These are phyloP conservation scores for Malassezia furfur DNA, from an alignment of 1,284 basidiomycete species.

Conservation along the genomic window DNA sequence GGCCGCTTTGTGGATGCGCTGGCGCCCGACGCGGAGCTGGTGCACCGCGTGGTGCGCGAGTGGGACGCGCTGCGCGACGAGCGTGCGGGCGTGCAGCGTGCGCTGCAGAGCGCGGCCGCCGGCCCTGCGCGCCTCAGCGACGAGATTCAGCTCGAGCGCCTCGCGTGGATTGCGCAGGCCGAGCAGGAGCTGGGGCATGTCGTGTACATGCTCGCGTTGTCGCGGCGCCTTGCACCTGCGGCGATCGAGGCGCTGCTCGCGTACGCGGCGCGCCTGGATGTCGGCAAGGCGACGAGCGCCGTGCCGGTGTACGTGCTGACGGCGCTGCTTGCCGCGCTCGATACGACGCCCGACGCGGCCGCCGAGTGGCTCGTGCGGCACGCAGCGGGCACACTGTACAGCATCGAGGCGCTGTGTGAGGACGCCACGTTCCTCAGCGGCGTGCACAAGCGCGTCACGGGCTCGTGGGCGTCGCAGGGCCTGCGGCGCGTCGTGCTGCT, in stretches of 20 bases:
- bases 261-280: conserved; percentile 20
- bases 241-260: conserved; percentile 27
- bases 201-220: conserved; percentile 38
- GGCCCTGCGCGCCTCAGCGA: conserved; percentile 25
- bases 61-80: conserved; percentile 25
- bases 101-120: conserved; percentile 19
- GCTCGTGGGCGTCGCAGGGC: conserved; percentile 62
- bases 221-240: conserved; percentile 28
- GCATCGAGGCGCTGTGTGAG: conserved; percentile 16
- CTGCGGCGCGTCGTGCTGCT: conserved; percentile 67
- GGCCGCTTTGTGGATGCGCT: conserved; percentile 34
- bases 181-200: conserved; percentile 36
- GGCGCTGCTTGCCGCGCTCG: conserved; percentile 60
- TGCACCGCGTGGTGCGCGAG: conserved; percentile 25
- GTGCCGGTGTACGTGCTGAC: conserved; percentile 60
- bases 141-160: conserved; percentile 39
- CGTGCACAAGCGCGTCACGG: conserved; percentile 19
- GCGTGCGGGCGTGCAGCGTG: conserved; percentile 20
- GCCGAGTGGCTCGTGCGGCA: conserved; percentile 12
- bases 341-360: conserved; percentile 54
- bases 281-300: conserved; percentile 21
- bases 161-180: conserved; percentile 34
- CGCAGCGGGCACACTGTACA: conserved; percentile 4
- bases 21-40: conserved; percentile 11
- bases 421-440: conserved; percentile 27